Conservation (phyloP, 73 alveolate genomes). For the Tetrahymena malaccensis region DNA sequence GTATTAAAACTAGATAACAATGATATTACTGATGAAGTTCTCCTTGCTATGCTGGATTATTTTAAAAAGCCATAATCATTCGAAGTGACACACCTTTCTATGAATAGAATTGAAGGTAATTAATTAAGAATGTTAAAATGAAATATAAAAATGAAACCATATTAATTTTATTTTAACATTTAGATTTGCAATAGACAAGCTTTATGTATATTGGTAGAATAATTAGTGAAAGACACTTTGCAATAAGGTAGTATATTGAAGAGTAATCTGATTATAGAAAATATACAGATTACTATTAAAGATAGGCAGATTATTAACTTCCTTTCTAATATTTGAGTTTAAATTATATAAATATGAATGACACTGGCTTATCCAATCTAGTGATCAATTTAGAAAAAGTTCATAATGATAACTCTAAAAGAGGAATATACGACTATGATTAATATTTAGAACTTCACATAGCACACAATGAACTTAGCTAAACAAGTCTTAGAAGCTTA, state of each 20-base stretch:
- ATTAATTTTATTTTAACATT: background rate
- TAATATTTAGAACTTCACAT: background rate
- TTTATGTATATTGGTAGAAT: background rate
- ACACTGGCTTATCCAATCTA: background rate
- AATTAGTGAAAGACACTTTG: background rate
- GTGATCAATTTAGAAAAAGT: background rate
- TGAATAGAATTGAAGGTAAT: background rate
- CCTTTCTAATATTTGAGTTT: background rate
- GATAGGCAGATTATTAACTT: background rate
- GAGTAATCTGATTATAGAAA: background rate
- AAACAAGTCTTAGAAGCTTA: background rate
- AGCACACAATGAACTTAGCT: background rate
- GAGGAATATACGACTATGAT: background rate
- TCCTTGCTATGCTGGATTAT: background rate
- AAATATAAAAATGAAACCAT: too few relatives aligned
- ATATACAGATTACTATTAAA: background rate
- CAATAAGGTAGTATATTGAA: background rate
- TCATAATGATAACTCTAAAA: background rate
- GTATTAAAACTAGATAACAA: background rate
- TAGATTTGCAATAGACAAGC: background rate
- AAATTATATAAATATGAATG: background rate
- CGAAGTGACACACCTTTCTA: background rate
- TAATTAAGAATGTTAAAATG: too few relatives aligned
- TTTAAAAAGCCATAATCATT: background rate
- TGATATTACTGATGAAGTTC: background rate